phyloP scores from a whole-genome alignment of 1,284 basidiomycete genomes.

The Pseudozyma sp. region DNA sequence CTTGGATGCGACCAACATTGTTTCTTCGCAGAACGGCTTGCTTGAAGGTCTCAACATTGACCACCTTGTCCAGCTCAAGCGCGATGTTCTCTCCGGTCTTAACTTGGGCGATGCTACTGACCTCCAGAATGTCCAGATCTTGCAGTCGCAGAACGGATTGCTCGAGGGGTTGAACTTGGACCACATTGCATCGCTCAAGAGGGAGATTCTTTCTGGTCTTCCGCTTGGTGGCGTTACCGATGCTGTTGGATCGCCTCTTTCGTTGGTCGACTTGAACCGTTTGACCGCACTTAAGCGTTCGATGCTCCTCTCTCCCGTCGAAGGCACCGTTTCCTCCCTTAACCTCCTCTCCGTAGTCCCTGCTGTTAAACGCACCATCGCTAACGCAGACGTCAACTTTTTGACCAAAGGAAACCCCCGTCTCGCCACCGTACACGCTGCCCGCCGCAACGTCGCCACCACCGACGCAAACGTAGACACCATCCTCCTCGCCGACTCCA shows the following conservation, averaged over 20 bases:
- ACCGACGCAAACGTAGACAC: neutral
- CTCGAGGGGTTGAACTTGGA: neutral
- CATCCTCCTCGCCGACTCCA: constrained; percentile 18
- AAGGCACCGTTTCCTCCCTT: constrained; percentile 4
- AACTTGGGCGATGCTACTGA: constrained; percentile 1
- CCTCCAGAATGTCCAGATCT: neutral
- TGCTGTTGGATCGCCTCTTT: neutral
- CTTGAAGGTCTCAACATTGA: neutral
- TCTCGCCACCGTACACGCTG: neutral
- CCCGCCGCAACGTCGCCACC: neutral
- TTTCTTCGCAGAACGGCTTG: neutral
- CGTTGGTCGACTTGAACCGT: constrained; percentile 14
- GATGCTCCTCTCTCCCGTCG: constrained; percentile 12
- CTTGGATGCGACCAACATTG: neutral
- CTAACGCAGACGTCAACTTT: neutral
- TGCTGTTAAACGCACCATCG: neutral
- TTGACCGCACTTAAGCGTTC: constrained; percentile 8
- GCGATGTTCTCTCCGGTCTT: constrained; percentile 3
- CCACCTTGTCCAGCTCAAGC: neutral
- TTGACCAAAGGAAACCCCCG: neutral
- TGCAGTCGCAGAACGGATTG: neutral
- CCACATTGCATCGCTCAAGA: neutral
- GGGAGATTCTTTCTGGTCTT: neutral
- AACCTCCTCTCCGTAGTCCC: neutral
- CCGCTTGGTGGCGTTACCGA: neutral